Base-by-base conservation (phyloP, 345 rosid genomes). In the Jatropha curcas region DNA sequence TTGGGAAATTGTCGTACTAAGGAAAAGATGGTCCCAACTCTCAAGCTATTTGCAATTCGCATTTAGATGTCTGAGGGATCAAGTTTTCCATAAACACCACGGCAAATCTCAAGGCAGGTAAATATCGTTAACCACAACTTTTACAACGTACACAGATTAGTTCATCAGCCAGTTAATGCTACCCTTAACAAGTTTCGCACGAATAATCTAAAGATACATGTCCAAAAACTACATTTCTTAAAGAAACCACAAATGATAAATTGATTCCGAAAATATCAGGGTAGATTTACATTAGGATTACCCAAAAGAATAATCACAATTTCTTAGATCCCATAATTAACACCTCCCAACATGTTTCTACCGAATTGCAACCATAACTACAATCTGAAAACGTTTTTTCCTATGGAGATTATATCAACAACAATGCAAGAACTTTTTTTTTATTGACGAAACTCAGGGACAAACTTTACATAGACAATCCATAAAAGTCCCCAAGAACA, bases 21-120 rank as follows among this genome's bases (percentile, higher is more conserved):
- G 41, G 48, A 67, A 72, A 48, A 16, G 31, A 43, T 17, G 71
- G 71, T 58, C 72, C 74, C 37, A 46, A 48, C 45, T 8, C 45
- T 48, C 41, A 27, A 31, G 35, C 22, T 51, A 46, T n/a, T n/a
- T 33, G 35, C 34, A 52, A 58, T 46, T 34, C 27, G 31, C 43
- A 57, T 20, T 28, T 58, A 25, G 63, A 37, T 22, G 33, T 65
- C 19, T 10, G 25, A 67, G 41, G 19, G 51, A 66, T 43, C 37
- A 55, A 63, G 27, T 3, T 34, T n/a, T 67, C 52, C 41, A 71
- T 30, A 48, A 77, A 20, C 72, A 77, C 1, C 37, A 52, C 35
- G 31, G 52, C 45, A 33, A 9, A 58, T 7, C 25, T 34, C 33
- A 20, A 31, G 27, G 3, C 67, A 67, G 59, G 30, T 13, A 61